Conservation (phyloP, 2,329 filamentous ascomycete genomes). For the Phyllosticta capitalensis region DNA sequence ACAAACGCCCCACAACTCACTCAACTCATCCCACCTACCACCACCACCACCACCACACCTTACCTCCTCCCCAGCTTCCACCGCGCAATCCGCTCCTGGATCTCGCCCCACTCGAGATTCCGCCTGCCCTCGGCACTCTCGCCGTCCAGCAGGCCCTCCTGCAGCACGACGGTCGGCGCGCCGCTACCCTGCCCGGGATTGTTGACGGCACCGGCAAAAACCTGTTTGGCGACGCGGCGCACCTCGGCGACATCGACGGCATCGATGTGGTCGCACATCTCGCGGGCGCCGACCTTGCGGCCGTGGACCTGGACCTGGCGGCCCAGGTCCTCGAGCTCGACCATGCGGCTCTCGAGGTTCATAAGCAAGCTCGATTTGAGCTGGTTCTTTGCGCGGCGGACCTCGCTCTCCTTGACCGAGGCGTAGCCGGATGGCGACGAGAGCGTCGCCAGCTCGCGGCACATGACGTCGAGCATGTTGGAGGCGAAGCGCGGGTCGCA, state of each 20-base stretch:
- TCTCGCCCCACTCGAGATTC: slow-evolving; percentile 73
- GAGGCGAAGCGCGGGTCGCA: slow-evolving; percentile 71
- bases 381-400: slow-evolving; percentile 93
- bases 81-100: slow-evolving; percentile 72
- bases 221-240: slow-evolving; percentile 65
- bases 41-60: not conserved
- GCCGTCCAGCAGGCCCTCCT: slow-evolving; percentile 59
- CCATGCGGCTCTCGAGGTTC: slow-evolving; percentile 96
- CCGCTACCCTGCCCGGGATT: slow-evolving; percentile 74
- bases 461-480: slow-evolving; percentile 91
- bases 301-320: slow-evolving; percentile 96
- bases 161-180: slow-evolving; percentile 85
- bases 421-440: slow-evolving; percentile 66
- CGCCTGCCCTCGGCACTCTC: slow-evolving; percentile 58
- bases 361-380: slow-evolving; percentile 81
- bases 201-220: slow-evolving; percentile 66
- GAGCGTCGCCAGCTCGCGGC: slow-evolving; percentile 72
- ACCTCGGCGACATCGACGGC: slow-evolving; percentile 70
- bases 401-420: slow-evolving; percentile 64
- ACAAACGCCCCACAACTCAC: too few species aligned
- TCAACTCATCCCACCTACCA: too few species aligned
- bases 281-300: slow-evolving; percentile 76
- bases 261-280: slow-evolving; percentile 89
- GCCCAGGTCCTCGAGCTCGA: slow-evolving; percentile 92
- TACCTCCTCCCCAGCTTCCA: slow-evolving; percentile 69